Percentiles rank a stretch among this genome's conserved stretches.
Evolutionary conservation across 2,329 filamentous ascomycete genomes (phyloP).

Genomic region (Pseudocercospora eumusae): DNA sequence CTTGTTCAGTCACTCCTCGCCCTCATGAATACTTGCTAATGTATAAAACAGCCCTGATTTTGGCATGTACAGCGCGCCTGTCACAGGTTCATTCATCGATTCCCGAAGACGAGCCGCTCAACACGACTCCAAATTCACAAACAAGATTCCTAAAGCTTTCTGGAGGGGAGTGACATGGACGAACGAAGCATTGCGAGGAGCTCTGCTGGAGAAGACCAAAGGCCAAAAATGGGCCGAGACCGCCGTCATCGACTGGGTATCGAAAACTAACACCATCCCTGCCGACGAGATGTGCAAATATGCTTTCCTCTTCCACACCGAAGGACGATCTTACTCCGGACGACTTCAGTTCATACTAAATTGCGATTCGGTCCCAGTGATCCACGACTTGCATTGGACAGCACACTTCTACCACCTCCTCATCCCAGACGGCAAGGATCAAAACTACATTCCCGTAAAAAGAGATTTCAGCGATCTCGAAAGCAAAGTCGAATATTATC

Average conservation of each 20-base stretch:
- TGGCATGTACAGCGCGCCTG: constrained; percentile 23
- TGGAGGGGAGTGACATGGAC: constrained; percentile 31
- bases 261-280: constrained; percentile 18
- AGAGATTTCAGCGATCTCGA: constrained; percentile 35
- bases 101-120: constrained; percentile 28
- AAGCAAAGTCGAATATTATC: constrained; percentile 30
- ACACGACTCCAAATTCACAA: constrained; percentile 20
- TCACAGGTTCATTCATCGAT: constrained; percentile 28
- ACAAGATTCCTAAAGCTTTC: constrained; percentile 32
- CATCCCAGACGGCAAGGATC: constrained; percentile 25
- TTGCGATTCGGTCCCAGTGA: constrained; percentile 34
- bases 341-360: constrained; percentile 37
- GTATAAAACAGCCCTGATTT: neutral
- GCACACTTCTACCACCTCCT: constrained; percentile 35
- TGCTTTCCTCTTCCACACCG: constrained; percentile 34
- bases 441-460: constrained; percentile 35
- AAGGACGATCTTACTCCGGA: constrained; percentile 35
- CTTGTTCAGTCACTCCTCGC: neutral
- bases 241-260: constrained; percentile 20
- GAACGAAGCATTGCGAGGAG: constrained; percentile 30
- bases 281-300: constrained; percentile 34
- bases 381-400: constrained; percentile 34
- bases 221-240: constrained; percentile 43
- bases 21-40: neutral
- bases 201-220: constrained; percentile 33